Evolutionary conservation across 2,329 filamentous ascomycete genomes (phyloP).

Genomic region (Penicillium sp.): DNA sequence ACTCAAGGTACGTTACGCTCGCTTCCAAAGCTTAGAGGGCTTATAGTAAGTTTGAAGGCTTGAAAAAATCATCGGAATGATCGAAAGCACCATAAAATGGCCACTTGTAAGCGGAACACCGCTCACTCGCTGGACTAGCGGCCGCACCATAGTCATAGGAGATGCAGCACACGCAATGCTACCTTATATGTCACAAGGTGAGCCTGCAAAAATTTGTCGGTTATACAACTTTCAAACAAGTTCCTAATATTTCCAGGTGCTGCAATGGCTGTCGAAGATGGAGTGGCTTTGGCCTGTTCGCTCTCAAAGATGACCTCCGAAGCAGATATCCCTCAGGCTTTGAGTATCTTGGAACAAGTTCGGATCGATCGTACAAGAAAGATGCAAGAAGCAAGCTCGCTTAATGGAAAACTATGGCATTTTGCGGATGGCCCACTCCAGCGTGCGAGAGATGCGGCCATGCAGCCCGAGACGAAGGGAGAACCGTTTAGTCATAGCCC

Average conservation of each 20-base stretch:
- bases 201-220: too few relatives aligned
- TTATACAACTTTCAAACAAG: too few relatives aligned
- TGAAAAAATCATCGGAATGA: constrained; percentile 32
- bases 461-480: constrained; percentile 47
- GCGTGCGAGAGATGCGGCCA: constrained; percentile 47
- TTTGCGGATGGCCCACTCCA: constrained; percentile 50
- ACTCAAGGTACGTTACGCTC: constrained; percentile 12
- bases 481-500: constrained; percentile 43
- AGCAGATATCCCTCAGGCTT: constrained; percentile 33
- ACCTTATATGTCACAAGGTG: constrained; percentile 20
- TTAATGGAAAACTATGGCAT: constrained; percentile 56
- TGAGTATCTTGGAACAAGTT: constrained; percentile 45
- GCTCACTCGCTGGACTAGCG: constrained; percentile 11
- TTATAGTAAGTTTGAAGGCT: constrained; percentile 20
- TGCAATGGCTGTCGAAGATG: constrained; percentile 52
- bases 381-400: constrained; percentile 51
- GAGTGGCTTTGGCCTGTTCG: constrained; percentile 40
- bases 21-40: too few relatives aligned
- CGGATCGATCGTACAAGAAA: constrained; percentile 38
- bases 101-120: constrained; percentile 31
- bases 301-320: constrained; percentile 33
- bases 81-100: constrained; percentile 22
- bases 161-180: constrained; percentile 18
- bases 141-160: constrained; percentile 11
- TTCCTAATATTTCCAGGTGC: constrained; percentile 34